Conservation (phyloP, 495 filamentous ascomycete species). For the Bathelium albidoporum region DNA sequence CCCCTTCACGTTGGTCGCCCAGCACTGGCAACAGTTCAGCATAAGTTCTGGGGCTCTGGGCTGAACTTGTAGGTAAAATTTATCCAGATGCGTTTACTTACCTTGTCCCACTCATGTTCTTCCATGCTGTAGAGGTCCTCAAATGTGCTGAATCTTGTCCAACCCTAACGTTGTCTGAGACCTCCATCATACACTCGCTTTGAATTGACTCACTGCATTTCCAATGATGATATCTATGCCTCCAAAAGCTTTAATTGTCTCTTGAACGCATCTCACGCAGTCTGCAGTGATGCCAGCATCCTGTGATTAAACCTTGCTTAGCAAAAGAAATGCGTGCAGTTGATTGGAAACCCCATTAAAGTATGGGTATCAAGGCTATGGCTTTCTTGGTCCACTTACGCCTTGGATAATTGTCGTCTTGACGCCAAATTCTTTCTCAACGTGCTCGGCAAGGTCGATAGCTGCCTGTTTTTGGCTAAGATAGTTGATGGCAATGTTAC, state of each 20-base stretch:
- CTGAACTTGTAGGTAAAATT: not conserved
- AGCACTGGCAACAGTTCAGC: conserved; percentile 39
- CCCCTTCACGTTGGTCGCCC: conserved; percentile 59
- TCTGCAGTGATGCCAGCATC: conserved; percentile 49
- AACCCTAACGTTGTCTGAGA: conserved; percentile 38
- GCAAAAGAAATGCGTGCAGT: not conserved
- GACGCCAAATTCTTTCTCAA: conserved; percentile 42
- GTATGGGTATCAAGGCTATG: not conserved
- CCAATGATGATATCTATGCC: conserved; percentile 61
- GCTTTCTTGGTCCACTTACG: conserved; percentile 31
- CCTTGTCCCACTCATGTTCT: conserved; percentile 63
- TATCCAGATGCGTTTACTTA: conserved; percentile 17
- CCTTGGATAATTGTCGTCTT: conserved; percentile 50
- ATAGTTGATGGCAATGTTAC: conserved; percentile 65
- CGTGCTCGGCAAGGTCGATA: conserved; percentile 41
- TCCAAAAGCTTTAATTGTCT: conserved; percentile 45
- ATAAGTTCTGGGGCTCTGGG: not conserved
- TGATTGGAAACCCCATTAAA: not conserved
- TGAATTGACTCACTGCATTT: conserved; percentile 49
- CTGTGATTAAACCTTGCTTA: conserved; percentile 22
- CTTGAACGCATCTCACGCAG: conserved; percentile 43
- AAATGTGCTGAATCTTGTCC: conserved; percentile 56
- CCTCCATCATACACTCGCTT: not conserved
- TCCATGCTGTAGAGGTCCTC: conserved; percentile 51
- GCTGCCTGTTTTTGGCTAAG: conserved; percentile 44